phyloP scores from a whole-genome alignment of 169 alveolate species.

The Fabrea salina region DNA sequence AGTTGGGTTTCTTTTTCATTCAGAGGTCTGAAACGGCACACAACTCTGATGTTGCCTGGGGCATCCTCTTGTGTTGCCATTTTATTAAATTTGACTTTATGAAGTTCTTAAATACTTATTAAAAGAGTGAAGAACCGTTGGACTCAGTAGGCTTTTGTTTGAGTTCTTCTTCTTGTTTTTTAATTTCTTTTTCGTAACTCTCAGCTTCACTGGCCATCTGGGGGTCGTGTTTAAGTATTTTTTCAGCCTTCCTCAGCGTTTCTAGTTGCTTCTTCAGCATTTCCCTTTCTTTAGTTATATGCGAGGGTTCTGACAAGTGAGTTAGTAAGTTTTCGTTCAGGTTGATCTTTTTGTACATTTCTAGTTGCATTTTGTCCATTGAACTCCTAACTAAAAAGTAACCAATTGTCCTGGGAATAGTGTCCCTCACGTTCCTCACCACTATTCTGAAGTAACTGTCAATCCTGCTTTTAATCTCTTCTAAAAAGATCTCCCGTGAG shows the following conservation, averaged over 20 bases:
- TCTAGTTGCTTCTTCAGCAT: constrained; percentile 44
- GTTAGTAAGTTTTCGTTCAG: constrained; percentile 3
- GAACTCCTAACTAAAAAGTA: constrained; percentile 84
- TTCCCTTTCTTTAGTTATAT: constrained; percentile 67
- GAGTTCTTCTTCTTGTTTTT: neutral
- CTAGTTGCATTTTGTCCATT: constrained; percentile 82
- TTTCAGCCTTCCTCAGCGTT: constrained; percentile 64
- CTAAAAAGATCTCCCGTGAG: constrained; percentile 62
- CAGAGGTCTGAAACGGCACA: constrained; percentile 85
- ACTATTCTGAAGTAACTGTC: constrained; percentile 95
- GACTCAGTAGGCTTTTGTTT: no score
- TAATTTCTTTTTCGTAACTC: neutral
- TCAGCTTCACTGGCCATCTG: constrained; percentile 30
- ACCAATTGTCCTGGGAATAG: constrained; percentile 96
- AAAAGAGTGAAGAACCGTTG: no score
- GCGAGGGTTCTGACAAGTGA: constrained; percentile 53
- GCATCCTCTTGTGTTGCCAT: neutral
- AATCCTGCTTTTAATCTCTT: constrained; percentile 92
- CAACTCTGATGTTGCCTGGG: constrained; percentile 70
- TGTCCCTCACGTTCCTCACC: constrained; percentile 94
- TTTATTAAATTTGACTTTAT: no score
- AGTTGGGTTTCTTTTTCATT: constrained; percentile 69
- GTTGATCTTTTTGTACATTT: constrained; percentile 76
- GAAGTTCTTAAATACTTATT: no score
- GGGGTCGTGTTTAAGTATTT: constrained; percentile 73